Conservation (phyloP, 2,329 filamentous ascomycete genomes). For the Calonectria hongkongensis region DNA sequence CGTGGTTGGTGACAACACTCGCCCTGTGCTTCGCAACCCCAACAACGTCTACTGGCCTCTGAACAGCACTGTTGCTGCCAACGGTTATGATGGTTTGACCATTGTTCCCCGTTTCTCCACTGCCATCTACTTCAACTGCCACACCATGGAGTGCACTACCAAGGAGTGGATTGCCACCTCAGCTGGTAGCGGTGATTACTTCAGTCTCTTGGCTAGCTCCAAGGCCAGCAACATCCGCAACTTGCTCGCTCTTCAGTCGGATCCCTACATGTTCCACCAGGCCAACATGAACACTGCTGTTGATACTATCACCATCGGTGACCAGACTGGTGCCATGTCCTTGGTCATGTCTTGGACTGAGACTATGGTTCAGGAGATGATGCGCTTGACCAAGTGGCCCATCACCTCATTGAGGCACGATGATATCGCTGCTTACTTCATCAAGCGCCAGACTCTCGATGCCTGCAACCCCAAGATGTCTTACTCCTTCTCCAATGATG, state of each 20-base stretch:
- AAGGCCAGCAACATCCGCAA: constrained; percentile 42
- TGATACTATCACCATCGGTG: constrained; percentile 39
- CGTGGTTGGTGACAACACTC: constrained; percentile 47
- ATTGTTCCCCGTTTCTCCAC: constrained; percentile 45
- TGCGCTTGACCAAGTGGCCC: constrained; percentile 46
- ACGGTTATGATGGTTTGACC: constrained; percentile 42
- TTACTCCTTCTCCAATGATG: constrained; percentile 38
- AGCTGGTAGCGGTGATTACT: constrained; percentile 38
- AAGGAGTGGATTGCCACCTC: constrained; percentile 46
- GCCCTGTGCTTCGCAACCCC: constrained; percentile 31
- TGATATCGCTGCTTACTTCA: constrained; percentile 43
- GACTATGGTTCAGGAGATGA: constrained; percentile 44
- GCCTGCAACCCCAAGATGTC: constrained; percentile 40
- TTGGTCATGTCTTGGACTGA: constrained; percentile 46
- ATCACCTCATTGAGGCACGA: constrained; percentile 45
- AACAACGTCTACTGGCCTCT: constrained; percentile 42
- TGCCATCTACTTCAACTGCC: constrained; percentile 47
- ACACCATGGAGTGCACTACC: constrained; percentile 41
- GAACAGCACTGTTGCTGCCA: constrained; percentile 41
- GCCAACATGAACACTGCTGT: constrained; percentile 45
- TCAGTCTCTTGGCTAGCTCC: constrained; percentile 36
- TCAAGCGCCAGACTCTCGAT: constrained; percentile 42
- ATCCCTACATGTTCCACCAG: constrained; percentile 50
- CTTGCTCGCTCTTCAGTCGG: constrained; percentile 39
- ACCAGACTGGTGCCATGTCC: constrained; percentile 43